Evolutionary conservation across 371 early-diverging fungal genomes (phyloP).

Genomic region (Blakeslea trispora): DNA sequence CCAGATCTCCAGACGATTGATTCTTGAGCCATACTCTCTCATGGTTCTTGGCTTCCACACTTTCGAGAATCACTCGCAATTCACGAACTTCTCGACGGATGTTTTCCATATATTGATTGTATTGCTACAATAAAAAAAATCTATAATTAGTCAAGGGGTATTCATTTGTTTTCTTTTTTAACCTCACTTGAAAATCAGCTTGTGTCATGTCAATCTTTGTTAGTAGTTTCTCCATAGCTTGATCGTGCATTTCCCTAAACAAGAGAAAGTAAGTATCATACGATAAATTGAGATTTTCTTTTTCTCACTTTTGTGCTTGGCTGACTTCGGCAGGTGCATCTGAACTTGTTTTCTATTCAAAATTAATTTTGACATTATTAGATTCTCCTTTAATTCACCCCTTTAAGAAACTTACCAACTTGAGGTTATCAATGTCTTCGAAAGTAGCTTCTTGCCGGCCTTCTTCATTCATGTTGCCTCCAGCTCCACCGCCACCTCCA

Average conservation of each 20-base stretch:
- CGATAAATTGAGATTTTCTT: constrained; percentile 6
- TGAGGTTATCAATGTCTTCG: constrained; percentile 65
- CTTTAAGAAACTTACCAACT: constrained; percentile 44
- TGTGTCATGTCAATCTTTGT: constrained; percentile 72
- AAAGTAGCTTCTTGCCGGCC: constrained; percentile 65
- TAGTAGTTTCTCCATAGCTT: constrained; percentile 66
- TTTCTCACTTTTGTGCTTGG: constrained; percentile 57
- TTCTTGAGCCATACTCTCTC: constrained; percentile 85
- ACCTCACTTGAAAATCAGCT: constrained; percentile 59
- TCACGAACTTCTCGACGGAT: constrained; percentile 74
- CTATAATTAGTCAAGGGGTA: neutral
- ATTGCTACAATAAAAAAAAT: constrained; percentile 33
- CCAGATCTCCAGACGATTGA: constrained; percentile 81
- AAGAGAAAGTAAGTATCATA: neutral
- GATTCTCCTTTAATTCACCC: neutral
- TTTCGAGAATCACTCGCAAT: constrained; percentile 75
- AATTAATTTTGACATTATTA: neutral
- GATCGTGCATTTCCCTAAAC: constrained; percentile 65
- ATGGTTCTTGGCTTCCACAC: constrained; percentile 79
- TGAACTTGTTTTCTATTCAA: constrained; percentile 40
- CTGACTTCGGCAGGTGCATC: constrained; percentile 52
- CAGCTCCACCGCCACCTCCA: constrained; percentile 46
- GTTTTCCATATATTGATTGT: constrained; percentile 61
- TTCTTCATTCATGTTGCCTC: constrained; percentile 54
- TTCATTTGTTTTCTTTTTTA: neutral